Evolutionary conservation across 2,329 filamentous ascomycete species (phyloP), one percentile per base, ranked within the genome.

Genomic region (Amylocarpus encephaloides): DNA sequence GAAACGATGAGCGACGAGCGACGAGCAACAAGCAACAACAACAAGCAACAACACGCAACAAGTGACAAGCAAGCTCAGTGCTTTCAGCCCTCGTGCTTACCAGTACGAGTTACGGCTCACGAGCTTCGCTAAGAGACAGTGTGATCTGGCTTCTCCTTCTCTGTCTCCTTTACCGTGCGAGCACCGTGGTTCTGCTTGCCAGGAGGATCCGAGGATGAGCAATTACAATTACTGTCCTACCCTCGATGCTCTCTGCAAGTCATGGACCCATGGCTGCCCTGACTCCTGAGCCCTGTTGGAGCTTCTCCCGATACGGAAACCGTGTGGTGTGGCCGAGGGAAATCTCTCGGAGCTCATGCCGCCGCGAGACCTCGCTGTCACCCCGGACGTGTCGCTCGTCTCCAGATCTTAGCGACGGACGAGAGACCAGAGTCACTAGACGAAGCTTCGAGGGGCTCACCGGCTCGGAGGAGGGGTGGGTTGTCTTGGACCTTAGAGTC

Each of bases 271-370:
- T 7, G n/a, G n/a, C 39, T 38, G 29, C 40, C 49, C 36, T 36
- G 46, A 32, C 32, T 39, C 22, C 22, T 26, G 22, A 43, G 45
- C 35, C 44, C 51, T 48, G 47, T 32, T 47, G 19, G 32, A 34
- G 44, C 45, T 45, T 54, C 49, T 49, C 44, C 52, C 42, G 34
- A 52, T 48, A n/a, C 52, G 52, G 52, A 52, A 51, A 54, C 43
- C 46, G 52, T 52, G 38, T 38, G 47, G 41, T 41, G 40, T 40
- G 44, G 41, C 15, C 39, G 13, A 43, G 22, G 19, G 10, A 6
- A 16, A 19, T 43, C 50, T 46, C 45, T 51, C 53, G 53, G 53
- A 55, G 53, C 41, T 16, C 50, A 54, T 51, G 29, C 51, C 48
- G 45, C 51, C 51, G 51, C 38, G 32, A 33, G 18, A 34, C 45